Conservation (phyloP, 257 asterid genomes). For the Solanum infundibuliforme region DNA sequence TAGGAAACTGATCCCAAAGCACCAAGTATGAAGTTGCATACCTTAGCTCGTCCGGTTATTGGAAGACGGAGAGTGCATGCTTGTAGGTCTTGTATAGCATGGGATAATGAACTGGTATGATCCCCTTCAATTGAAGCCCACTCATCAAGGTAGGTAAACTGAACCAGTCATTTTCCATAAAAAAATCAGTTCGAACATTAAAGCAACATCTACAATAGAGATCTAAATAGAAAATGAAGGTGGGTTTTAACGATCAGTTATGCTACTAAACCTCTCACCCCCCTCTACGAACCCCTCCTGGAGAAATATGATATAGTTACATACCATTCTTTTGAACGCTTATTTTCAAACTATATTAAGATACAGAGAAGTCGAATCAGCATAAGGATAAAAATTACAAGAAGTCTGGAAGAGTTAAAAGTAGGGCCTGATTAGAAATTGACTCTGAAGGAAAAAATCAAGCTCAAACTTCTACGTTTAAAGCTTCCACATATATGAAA, state of each 20-base stretch:
- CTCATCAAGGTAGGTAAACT: slow-evolving; percentile 53
- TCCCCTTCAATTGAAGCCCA: slow-evolving; percentile 69
- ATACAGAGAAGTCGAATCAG: neutral
- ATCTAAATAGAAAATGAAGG: neutral
- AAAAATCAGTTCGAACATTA: neutral
- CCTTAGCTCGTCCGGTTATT: slow-evolving; percentile 66
- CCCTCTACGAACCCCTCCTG: neutral
- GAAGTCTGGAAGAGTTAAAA: neutral
- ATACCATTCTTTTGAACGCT: neutral
- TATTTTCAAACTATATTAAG: neutral
- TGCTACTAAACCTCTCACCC: neutral
- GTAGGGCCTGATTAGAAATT: neutral
- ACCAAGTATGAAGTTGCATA: slow-evolving; percentile 19
- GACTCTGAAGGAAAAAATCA: neutral
- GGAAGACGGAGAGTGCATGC: slow-evolving; percentile 70
- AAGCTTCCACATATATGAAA: neutral
- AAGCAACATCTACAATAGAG: neutral
- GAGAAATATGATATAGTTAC: neutral
- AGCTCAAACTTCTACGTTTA: neutral
- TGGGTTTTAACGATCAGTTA: neutral
- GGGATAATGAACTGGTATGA: slow-evolving; percentile 48
- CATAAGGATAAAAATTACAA: neutral
- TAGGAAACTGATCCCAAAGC: neutral
- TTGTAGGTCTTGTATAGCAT: slow-evolving; percentile 52
- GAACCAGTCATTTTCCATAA: slow-evolving; percentile 11